phyloP scores from a whole-genome alignment of 1,284 basidiomycete genomes.

The Taiwanofungus camphoratus region DNA sequence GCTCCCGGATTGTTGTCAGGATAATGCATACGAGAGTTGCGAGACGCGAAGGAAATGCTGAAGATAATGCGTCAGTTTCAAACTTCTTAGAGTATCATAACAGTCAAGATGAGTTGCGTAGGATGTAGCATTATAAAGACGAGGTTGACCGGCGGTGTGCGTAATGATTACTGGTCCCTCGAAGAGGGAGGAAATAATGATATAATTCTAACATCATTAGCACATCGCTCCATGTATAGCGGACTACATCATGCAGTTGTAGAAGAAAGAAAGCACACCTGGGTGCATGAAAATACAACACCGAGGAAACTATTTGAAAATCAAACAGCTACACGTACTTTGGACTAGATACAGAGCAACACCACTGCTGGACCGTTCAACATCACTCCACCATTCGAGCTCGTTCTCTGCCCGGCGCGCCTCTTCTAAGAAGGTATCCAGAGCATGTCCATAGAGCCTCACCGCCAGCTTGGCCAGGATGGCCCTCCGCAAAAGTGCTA shows the following conservation, averaged over 20 bases:
- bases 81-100: neutral
- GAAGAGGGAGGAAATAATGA: too few relatives aligned
- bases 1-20: constrained; percentile 38
- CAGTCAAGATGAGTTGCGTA: too few relatives aligned
- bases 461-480: constrained; percentile 43
- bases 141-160: too few relatives aligned
- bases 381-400: constrained; percentile 71
- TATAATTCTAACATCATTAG: too few relatives aligned
- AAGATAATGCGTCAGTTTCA: constrained; percentile 8
- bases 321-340: too few relatives aligned
- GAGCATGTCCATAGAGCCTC: constrained; percentile 51
- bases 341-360: constrained; percentile 58
- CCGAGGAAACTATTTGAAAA: too few relatives aligned
- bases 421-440: constrained; percentile 54
- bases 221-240: too few relatives aligned
- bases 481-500: constrained; percentile 24
- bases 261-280: too few relatives aligned
- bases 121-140: too few relatives aligned
- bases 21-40: constrained; percentile 36
- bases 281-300: too few relatives aligned
- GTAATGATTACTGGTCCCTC: too few relatives aligned
- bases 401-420: constrained; percentile 62
- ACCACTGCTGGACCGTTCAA: constrained; percentile 47
- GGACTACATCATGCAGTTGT: too few relatives aligned
- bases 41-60: constrained; percentile 58